Evolutionary conservation across 352 stramenopile genomes (phyloP).

Genomic region (Phytophthora ramorum): DNA sequence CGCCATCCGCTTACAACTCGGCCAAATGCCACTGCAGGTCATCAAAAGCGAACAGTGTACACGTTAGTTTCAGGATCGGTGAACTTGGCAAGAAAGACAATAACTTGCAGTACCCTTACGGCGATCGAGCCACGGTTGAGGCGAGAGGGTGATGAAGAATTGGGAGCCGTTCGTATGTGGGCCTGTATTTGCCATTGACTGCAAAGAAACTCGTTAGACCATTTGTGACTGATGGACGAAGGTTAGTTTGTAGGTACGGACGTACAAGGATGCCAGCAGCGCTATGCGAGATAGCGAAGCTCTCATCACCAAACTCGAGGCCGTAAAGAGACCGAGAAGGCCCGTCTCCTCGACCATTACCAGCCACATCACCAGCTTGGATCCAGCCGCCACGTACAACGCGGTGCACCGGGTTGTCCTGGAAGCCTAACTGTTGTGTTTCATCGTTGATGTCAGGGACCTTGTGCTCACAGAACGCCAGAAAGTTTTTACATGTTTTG

Average conservation of each 20-base stretch:
- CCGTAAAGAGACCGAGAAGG: constrained; percentile 66
- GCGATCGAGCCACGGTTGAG: constrained; percentile 70
- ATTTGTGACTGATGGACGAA: neutral
- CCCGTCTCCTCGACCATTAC: constrained; percentile 54
- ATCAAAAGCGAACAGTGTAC: constrained; percentile 4
- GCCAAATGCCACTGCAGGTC: constrained; percentile 67
- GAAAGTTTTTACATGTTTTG: constrained; percentile 78
- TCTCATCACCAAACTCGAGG: constrained; percentile 72
- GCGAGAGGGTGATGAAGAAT: constrained; percentile 98
- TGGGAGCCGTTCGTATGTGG: constrained; percentile 98
- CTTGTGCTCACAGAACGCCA: constrained; percentile 67
- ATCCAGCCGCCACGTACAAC: constrained; percentile 77
- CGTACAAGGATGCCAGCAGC: constrained; percentile 65
- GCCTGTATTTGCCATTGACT: constrained; percentile 97
- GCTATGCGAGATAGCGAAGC: constrained; percentile 74
- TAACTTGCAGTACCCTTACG: constrained; percentile 54
- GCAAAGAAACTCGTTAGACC: constrained; percentile 7
- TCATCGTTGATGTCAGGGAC: constrained; percentile 57
- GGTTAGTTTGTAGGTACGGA: neutral
- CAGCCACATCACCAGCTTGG: constrained; percentile 69
- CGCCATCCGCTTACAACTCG: constrained; percentile 71
- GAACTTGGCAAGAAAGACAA: neutral
- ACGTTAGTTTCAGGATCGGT: neutral
- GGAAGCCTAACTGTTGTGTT: constrained; percentile 51
- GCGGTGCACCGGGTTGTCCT: constrained; percentile 64